These are phyloP conservation scores for Jatropha curcas DNA, from an alignment of 345 rosid genomes.

Conservation along the genomic window DNA sequence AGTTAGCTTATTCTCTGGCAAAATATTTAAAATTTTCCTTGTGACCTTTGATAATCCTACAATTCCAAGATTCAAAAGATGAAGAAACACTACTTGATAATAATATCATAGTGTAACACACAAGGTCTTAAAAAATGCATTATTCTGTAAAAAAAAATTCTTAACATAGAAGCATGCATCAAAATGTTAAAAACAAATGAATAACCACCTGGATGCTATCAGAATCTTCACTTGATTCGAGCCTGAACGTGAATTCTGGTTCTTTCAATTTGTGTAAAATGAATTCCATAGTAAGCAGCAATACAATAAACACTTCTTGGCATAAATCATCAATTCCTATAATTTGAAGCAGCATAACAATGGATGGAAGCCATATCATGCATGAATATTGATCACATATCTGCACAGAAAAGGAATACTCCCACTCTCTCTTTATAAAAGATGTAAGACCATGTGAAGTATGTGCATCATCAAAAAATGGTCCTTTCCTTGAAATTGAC, in stretches of 20 bases:
- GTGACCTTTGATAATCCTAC: neutral
- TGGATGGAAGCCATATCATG: constrained; percentile 81
- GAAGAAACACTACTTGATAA: neutral
- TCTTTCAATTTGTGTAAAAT: constrained; percentile 67
- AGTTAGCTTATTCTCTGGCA: neutral
- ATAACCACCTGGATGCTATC: constrained; percentile 65
- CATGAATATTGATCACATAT: constrained; percentile 77
- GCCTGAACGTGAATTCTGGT: constrained; percentile 72
- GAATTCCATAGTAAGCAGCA: constrained; percentile 59
- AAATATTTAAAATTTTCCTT: neutral
- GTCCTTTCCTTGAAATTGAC: constrained; percentile 58
- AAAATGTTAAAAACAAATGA: constrained; percentile 6
- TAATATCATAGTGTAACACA: neutral
- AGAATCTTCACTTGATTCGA: constrained; percentile 55
- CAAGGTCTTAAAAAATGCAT: neutral
- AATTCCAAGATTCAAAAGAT: neutral
- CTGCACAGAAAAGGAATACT: constrained; percentile 70
- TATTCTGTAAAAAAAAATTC: neutral
- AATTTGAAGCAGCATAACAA: constrained; percentile 56
- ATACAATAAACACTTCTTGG: constrained; percentile 40
- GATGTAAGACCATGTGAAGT: constrained; percentile 38
- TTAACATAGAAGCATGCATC: neutral
- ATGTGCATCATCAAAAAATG: constrained; percentile 28
- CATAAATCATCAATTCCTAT: constrained; percentile 38
- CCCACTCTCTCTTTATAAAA: constrained; percentile 65